Conservation (phyloP, 257 asterid species). For the Petunia secreta region DNA sequence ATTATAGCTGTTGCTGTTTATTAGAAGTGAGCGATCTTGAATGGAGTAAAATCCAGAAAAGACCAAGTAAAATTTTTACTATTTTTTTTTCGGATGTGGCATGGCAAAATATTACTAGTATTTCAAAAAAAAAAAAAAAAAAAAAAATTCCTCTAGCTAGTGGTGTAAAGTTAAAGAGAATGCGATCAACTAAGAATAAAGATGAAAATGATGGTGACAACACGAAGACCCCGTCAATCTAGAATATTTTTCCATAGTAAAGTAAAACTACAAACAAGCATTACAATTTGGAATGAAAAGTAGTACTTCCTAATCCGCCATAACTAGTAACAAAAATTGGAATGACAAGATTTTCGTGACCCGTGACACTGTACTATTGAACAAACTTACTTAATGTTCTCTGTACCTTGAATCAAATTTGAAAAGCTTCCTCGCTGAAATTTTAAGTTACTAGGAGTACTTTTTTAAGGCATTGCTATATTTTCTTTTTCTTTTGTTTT, state of each 20-base stretch:
- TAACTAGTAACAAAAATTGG: no score
- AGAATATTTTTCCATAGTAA: slow-evolving; percentile 20
- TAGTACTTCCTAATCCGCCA: no score
- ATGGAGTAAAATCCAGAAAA: neutral
- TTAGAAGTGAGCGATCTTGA: neutral
- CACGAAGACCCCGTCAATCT: slow-evolving; percentile 7
- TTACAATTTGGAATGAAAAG: slow-evolving; percentile 2
- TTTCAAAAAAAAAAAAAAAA: neutral
- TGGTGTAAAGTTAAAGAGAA: slow-evolving; percentile 9
- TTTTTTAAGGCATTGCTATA: neutral
- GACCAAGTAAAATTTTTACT: neutral
- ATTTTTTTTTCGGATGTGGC: neutral
- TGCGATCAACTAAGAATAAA: neutral
- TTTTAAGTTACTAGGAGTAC: neutral
- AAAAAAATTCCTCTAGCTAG: neutral
- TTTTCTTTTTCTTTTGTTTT: neutral
- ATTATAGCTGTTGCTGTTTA: no score
- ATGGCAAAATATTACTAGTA: neutral
- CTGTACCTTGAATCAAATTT: neutral
- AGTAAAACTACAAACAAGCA: slow-evolving; percentile 1
- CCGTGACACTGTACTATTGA: neutral
- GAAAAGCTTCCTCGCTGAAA: neutral
- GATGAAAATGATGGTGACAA: slow-evolving; percentile 20
- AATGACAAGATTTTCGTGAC: neutral
- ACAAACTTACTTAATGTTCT: no score